Evolutionary conservation across 139 green algal genomes (phyloP).

Genomic region (Micractinium sp.): DNA sequence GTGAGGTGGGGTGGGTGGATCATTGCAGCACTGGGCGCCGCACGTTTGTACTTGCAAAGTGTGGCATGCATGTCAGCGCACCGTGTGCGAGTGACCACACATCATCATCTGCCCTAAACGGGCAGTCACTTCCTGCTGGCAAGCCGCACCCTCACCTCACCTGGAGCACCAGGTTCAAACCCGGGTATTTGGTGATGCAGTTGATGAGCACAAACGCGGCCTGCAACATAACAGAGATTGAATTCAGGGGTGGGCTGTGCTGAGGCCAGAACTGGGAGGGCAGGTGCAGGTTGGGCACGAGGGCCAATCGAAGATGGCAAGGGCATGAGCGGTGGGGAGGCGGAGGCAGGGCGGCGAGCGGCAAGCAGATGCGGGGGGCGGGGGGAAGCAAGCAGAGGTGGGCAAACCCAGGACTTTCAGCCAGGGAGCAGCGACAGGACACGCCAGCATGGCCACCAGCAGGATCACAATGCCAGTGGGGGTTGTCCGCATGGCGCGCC

Average conservation of each 20-base stretch:
- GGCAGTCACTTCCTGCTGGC: background rate
- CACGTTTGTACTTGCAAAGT: background rate
- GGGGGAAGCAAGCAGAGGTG: too few relatives aligned
- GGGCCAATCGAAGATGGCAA: background rate
- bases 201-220: constrained; percentile 46
- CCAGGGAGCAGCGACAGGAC: too few relatives aligned
- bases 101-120: background rate
- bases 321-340: background rate
- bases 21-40: background rate
- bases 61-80: background rate
- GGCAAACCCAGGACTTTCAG: too few relatives aligned
- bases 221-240: background rate
- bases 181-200: constrained; percentile 47
- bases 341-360: background rate
- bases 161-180: constrained; percentile 55
- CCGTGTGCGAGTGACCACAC: background rate
- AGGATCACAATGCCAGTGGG: background rate
- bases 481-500: constrained; percentile 21
- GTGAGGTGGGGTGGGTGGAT: background rate
- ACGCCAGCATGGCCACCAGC: background rate
- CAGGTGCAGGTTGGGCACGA: too few relatives aligned
- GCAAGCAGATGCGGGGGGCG: background rate
- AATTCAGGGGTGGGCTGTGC: background rate
- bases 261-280: background rate
- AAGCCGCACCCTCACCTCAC: background rate